Evolutionary conservation across 1,284 basidiomycete species (phyloP).

Genomic region (Apiotrichum domesticum): DNA sequence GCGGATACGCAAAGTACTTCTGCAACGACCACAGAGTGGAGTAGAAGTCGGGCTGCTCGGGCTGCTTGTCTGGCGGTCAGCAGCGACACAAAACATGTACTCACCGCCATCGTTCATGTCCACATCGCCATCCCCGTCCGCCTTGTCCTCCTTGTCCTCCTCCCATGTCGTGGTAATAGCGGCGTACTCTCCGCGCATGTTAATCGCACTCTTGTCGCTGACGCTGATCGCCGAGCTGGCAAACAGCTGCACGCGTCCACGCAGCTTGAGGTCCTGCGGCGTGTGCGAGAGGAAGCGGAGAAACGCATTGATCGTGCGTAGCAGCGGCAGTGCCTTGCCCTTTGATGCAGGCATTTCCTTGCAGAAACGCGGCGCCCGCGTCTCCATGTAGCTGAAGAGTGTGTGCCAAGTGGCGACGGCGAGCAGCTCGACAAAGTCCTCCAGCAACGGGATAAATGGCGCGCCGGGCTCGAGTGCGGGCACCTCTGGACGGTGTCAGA

Average conservation of each 20-base stretch:
- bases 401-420: conserved; percentile 34
- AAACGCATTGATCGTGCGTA: conserved; percentile 41
- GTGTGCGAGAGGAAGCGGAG: conserved; percentile 36
- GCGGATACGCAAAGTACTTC: conserved; percentile 41
- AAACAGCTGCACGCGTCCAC: conserved; percentile 40
- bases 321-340: conserved; percentile 41
- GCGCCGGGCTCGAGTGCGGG: conserved; percentile 36
- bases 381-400: conserved; percentile 39
- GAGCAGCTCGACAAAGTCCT: conserved; percentile 41
- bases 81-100: too few species aligned
- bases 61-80: conserved; percentile 4
- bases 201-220: conserved; percentile 43
- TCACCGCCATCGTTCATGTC: conserved; percentile 4
- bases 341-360: conserved; percentile 40
- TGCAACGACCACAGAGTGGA: conserved; percentile 45
- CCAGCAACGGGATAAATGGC: conserved; percentile 39
- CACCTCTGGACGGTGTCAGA: conserved; percentile 18
- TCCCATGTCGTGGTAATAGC: conserved; percentile 40
- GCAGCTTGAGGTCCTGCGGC: conserved; percentile 37
- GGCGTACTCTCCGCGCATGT: conserved; percentile 40
- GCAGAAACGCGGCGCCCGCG: conserved; percentile 36
- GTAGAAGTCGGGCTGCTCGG: conserved; percentile 32
- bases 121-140: conserved; percentile 13
- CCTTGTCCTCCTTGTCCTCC: conserved; percentile 18
- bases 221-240: conserved; percentile 38